A percentile compares a stretch with the other conserved stretches of the same genome.
Conservation (phyloP, 192 early-diverging fungal species). For the Phlyctochytrium arcticum region DNA sequence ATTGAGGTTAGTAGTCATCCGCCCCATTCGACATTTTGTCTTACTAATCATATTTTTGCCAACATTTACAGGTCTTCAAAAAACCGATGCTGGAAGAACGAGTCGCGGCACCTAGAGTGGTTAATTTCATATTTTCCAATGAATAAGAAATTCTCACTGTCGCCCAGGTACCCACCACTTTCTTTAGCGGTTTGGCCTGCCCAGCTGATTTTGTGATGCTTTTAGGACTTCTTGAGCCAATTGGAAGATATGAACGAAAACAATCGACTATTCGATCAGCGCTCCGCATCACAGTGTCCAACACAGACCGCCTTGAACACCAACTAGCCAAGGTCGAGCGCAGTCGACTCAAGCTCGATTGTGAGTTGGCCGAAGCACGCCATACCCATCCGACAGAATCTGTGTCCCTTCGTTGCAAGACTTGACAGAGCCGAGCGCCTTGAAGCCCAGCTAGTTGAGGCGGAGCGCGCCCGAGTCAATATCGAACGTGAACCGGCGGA, state of each 20-base stretch:
- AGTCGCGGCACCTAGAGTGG: constrained; percentile 25
- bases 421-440: constrained; percentile 18
- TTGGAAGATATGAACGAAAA: too few relatives aligned
- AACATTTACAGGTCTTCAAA: constrained; percentile 39
- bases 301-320: too few relatives aligned
- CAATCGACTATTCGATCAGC: too few relatives aligned
- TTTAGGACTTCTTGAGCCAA: constrained; percentile 41
- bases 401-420: too few relatives aligned
- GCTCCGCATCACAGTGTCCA: too few relatives aligned
- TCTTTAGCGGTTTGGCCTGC: background rate
- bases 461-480: background rate
- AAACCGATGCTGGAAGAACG: constrained; percentile 38
- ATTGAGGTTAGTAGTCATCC: constrained; percentile 31
- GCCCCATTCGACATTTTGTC: background rate
- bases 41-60: too few relatives aligned
- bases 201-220: background rate
- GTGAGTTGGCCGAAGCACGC: background rate
- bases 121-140: constrained; percentile 45
- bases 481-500: background rate
- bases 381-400: too few relatives aligned
- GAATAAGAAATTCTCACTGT: constrained; percentile 40
- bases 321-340: too few relatives aligned
- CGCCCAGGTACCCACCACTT: constrained; percentile 29
- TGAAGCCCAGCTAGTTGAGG: background rate
- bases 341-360: background rate